Base-by-base conservation (phyloP, 768 basidiomycete species). In the Brasilioporus rufonigricans region DNA sequence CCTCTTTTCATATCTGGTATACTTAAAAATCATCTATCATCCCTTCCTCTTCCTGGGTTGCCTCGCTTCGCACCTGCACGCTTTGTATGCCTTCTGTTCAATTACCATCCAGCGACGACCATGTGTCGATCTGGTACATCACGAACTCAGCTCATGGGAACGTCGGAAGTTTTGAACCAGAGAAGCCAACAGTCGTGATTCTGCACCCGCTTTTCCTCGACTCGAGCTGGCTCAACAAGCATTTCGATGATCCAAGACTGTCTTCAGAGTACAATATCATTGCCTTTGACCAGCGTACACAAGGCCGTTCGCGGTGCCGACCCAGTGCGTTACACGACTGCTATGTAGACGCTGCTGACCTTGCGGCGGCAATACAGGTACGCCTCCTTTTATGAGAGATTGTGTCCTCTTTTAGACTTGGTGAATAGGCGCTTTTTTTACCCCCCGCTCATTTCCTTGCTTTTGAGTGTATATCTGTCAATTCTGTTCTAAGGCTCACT, bases 291-390 rank as follows among this genome's bases (percentile, higher is more conserved):
- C 80, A 82, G 62, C 82, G 90, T 12, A 76, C 79, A 11, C 76
- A 76, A 26, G 89, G 89, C 14, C 77, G 74, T 66, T 86, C 86
- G 4, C 67, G 69, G 3, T 78, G 73, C 57, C 76, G 81, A 50
- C 80, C 78, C 4, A 82, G 71, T 46, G 80, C 78, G 9, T 72
- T 74, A 44, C 83, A 86, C 62, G 89, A 92, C 69, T 80, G 77
- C 55, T 92, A 87, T 82, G 87, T 90, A 8, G 82, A 88, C 39
- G 87, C 89, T 2, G 90, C 88, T 33, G 89, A 91, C 73, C 62
- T 91, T 35, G 89, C 86, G 4, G 76, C 80, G 16, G 83, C 81
- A 48, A 80, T 80, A 59, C 80, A 83, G 70, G 87, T 85, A 56
- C 41, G 81, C 74, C 48, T 23, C 53, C 39, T 44, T 53, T 23